A percentile compares a stretch with the other conserved stretches of the same genome.
These are phyloP conservation scores for Mycena vulgaris DNA, from an alignment of 768 basidiomycete species.

Conservation along the genomic window DNA sequence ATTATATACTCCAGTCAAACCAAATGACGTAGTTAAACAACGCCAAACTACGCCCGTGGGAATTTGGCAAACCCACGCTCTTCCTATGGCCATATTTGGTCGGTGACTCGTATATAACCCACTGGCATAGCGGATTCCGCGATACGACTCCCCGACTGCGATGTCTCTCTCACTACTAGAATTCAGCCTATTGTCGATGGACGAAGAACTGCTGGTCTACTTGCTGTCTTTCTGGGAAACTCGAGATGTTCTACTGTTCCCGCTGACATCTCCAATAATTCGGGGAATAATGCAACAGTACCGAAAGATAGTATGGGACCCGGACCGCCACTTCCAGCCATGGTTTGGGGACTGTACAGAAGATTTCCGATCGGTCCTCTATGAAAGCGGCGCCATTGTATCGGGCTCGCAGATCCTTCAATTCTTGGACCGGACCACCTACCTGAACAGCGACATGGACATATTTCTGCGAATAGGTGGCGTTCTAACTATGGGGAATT, in stretches of 20 bases:
- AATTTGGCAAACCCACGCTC: too few species aligned
- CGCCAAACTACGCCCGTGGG: too few species aligned
- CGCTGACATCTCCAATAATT: not conserved
- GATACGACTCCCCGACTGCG: not conserved
- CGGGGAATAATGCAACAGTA: not conserved
- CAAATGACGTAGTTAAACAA: too few species aligned
- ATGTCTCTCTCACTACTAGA: not conserved
- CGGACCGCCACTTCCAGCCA: not conserved
- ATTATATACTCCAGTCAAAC: too few species aligned
- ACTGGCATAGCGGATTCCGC: too few species aligned
- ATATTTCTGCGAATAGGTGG: not conserved
- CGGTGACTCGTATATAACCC: too few species aligned
- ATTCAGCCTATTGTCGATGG: not conserved
- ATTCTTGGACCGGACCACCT: not conserved
- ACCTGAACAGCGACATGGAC: constrained; percentile 3
- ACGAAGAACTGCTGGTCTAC: not conserved
- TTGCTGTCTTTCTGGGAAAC: not conserved
- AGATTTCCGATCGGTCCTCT: not conserved
- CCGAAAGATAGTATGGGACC: not conserved
- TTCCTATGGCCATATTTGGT: too few species aligned
- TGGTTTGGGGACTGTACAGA: not conserved
- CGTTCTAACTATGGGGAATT: not conserved
- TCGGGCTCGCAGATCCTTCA: not conserved
- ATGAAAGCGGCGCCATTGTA: not conserved
- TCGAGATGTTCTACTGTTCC: not conserved